Evolutionary conservation across 495 filamentous ascomycete genomes (phyloP).

Genomic region (Podospora bellae-mahoneyi): DNA sequence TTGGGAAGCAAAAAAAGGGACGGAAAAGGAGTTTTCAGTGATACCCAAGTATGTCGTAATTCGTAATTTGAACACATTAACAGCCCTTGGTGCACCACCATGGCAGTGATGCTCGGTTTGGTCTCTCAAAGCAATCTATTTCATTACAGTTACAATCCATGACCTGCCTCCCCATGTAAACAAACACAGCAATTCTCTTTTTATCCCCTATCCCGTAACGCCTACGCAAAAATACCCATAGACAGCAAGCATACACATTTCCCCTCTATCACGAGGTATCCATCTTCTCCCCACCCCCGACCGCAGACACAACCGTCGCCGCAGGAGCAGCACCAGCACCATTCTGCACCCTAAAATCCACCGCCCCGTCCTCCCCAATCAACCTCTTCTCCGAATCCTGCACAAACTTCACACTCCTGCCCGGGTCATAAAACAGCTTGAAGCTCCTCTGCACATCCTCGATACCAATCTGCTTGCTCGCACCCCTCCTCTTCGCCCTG

Average conservation of each 20-base stretch:
- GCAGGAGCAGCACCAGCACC: conserved; percentile 23
- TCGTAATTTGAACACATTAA: background rate
- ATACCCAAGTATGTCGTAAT: conserved; percentile 1
- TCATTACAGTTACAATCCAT: background rate
- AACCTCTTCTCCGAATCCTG: conserved; percentile 86
- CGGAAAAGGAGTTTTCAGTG: background rate
- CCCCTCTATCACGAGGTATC: conserved; percentile 40
- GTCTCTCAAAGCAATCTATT: background rate
- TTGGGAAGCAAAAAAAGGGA: background rate
- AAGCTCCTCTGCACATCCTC: conserved; percentile 92
- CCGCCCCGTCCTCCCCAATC: conserved; percentile 79
- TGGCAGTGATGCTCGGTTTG: too few relatives aligned
- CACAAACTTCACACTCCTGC: conserved; percentile 85
- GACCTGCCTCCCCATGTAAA: background rate
- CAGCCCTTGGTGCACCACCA: background rate
- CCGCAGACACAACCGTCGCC: background rate
- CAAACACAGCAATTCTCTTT: background rate
- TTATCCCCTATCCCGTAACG: conserved; percentile 1
- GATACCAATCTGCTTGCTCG: conserved; percentile 68
- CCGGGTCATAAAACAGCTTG: conserved; percentile 86
- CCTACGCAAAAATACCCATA: conserved; percentile 6
- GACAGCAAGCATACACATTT: background rate
- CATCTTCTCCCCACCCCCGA: conserved; percentile 67
- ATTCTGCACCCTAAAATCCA: conserved; percentile 57
- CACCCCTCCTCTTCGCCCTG: conserved; percentile 62